phyloP scores from a whole-genome alignment of 352 stramenopile species.

The Phytophthora parvispora region DNA sequence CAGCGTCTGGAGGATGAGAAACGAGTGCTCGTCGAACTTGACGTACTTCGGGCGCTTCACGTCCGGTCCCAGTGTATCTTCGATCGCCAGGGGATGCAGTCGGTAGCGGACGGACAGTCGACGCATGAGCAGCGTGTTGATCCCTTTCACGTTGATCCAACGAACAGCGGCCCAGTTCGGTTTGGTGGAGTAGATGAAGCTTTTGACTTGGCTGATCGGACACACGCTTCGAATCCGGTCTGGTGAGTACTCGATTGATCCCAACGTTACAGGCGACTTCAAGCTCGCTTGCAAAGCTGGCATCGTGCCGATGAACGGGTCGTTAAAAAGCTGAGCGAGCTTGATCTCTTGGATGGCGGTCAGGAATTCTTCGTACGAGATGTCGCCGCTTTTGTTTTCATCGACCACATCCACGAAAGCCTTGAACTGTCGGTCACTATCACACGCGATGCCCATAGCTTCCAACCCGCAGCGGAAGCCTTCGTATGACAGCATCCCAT shows the following conservation, averaged over 20 bases:
- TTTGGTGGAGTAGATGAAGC: conserved; percentile 85
- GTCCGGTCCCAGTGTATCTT: conserved; percentile 77
- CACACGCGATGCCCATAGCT: conserved; percentile 76
- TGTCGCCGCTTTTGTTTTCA: conserved; percentile 76
- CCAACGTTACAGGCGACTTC: conserved; percentile 37
- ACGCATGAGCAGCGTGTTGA: conserved; percentile 66
- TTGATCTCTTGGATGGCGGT: conserved; percentile 90
- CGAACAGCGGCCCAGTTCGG: conserved; percentile 74
- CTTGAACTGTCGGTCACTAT: conserved; percentile 67
- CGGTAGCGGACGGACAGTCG: conserved; percentile 83
- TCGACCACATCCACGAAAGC: conserved; percentile 83
- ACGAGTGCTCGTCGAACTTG: conserved; percentile 85
- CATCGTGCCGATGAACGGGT: conserved; percentile 56
- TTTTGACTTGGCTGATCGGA: conserved; percentile 70
- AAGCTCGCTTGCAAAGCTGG: conserved; percentile 36
- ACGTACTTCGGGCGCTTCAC: conserved; percentile 84
- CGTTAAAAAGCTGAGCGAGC: conserved; percentile 83
- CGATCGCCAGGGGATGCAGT: conserved; percentile 80
- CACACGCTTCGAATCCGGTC: conserved; percentile 77
- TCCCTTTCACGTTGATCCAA: conserved; percentile 81
- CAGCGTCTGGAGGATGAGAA: conserved; percentile 72
- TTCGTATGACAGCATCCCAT: conserved; percentile 68
- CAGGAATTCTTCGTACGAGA: conserved; percentile 87
- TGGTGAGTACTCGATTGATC: conserved; percentile 79
- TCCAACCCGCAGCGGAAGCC: conserved; percentile 72